phyloP scores from a whole-genome alignment of 2,329 filamentous ascomycete genomes.

The Aspergillus sp. region DNA sequence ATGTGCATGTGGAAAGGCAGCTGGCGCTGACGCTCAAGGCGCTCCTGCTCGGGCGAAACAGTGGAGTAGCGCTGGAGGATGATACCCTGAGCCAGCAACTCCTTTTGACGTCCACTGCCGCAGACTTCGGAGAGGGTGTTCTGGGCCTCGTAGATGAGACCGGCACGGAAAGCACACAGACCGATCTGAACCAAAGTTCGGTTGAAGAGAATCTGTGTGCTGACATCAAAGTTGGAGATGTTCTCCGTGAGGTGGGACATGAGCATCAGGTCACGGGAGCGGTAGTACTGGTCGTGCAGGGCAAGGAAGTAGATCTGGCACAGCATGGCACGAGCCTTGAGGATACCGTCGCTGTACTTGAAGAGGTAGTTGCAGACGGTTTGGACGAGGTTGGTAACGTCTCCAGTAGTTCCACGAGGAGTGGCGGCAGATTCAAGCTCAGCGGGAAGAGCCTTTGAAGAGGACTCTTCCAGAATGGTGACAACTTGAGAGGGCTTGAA shows the following conservation, averaged over 20 bases:
- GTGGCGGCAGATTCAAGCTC: conserved; percentile 75
- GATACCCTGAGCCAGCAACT: conserved; percentile 93
- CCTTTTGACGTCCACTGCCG: conserved; percentile 95
- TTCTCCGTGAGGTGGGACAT: conserved; percentile 99
- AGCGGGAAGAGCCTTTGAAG: conserved; percentile 74
- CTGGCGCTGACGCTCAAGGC: conserved; percentile 93
- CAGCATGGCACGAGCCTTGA: conserved; percentile 92
- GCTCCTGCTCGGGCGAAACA: conserved; percentile 95
- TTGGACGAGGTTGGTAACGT: conserved; percentile 71
- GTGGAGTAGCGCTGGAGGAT: conserved; percentile 97
- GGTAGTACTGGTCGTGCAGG: conserved; percentile 96
- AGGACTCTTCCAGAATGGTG: conserved; percentile 88
- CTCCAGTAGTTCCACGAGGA: conserved; percentile 61
- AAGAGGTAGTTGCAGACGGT: conserved; percentile 94
- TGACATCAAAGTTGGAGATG: conserved; percentile 93
- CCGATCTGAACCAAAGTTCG: conserved; percentile 95
- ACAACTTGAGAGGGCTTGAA: conserved; percentile 97
- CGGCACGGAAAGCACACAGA: conserved; percentile 95
- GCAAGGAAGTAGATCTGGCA: conserved; percentile 99
- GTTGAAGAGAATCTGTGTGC: conserved; percentile 98
- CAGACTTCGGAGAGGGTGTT: conserved; percentile 98
- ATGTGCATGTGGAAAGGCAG: conserved; percentile 99
- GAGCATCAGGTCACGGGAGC: conserved; percentile 96
- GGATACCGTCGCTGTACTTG: conserved; percentile 88
- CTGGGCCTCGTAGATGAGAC: conserved; percentile 94